Evolutionary conservation across 2,329 filamentous ascomycete species (phyloP), one percentile per base, ranked within the genome.

Genomic region (Fusarium sp.): DNA sequence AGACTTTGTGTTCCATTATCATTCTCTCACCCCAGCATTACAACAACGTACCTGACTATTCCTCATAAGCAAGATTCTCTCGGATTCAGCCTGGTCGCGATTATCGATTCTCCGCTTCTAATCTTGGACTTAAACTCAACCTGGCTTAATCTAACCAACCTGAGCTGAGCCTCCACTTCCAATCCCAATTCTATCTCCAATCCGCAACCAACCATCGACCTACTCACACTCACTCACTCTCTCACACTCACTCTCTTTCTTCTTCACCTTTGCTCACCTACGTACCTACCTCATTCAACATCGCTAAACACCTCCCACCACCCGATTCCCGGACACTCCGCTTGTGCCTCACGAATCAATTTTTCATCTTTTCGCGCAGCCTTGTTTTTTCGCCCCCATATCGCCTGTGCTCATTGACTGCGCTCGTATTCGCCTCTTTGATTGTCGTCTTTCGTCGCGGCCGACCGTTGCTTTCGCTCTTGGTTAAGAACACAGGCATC

Each of bases 31-130:
- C 48, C 38, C 30, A 41, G 55, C 60, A 37, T 46, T 53, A 48
- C 32, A 44, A 41, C 27, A 26, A 32, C 35, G 48, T 32, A 62
- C 23, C 23, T 23, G 23, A 55, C 63, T 52, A 17, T 32, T 37
- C 58, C 67, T 9, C 55, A 46, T 68, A 75, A 76, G 66, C 75
- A 76, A 75, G 72, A 67, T 73, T 76, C 67, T 67, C 15, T 30
- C 48, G 53, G 45, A 44, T 67, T 64, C 67, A 73, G 52, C 38
- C 27, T 30, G 23, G 27, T 30, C 23, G 37, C 67, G 33, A 65
- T 65, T 60, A 60, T 63, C 67, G 57, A 67, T 67, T 42, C 41
- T 57, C 62, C 66, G 32, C 53, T 42, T 62, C 50, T 46, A 58
- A 58, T 56, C 27, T 9, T 48, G 40, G 48, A 55, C 53, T 56